Conservation (phyloP, 164 flowering plant genomes). For the Stephania japonica region DNA sequence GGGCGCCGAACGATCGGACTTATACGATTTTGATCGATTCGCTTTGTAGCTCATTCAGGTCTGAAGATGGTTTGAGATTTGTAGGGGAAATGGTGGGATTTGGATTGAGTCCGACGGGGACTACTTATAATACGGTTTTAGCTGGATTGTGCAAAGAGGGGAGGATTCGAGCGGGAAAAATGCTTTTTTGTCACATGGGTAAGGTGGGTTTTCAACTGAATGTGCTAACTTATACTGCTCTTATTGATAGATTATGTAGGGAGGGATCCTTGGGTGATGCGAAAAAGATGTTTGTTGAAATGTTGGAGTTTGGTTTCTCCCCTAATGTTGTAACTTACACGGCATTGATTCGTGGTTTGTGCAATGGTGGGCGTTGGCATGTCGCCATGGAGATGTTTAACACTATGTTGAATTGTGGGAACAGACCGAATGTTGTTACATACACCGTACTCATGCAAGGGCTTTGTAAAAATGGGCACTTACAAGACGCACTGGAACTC, state of each 20-base stretch:
- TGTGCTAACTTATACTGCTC: conserved; percentile 18
- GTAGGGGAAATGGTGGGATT: conserved; percentile 17
- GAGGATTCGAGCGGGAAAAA: conserved; percentile 7
- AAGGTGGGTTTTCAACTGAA: conserved; percentile 15
- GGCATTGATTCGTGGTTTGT: conserved; percentile 25
- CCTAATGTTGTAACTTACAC: conserved; percentile 25
- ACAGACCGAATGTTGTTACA: conserved; percentile 17
- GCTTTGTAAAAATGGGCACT: conserved; percentile 17
- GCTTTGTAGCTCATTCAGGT: conserved; percentile 17
- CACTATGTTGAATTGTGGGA: conserved; percentile 20
- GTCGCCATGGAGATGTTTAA: conserved; percentile 20
- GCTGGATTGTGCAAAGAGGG: conserved; percentile 22
- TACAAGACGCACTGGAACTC: conserved; percentile 17
- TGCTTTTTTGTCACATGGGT: conserved; percentile 15
- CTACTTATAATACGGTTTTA: conserved; percentile 17
- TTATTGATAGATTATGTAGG: conserved; percentile 27
- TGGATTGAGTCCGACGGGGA: conserved; percentile 6
- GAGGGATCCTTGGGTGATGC: conserved; percentile 17
- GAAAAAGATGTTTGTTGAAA: conserved; percentile 16
- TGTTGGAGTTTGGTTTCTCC: conserved; percentile 15
- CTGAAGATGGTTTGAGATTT: conserved; percentile 14
- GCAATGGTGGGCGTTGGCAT: conserved; percentile 14
- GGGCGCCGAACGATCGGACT: conserved; percentile 19
- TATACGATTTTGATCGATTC: conserved; percentile 17
- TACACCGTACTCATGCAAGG: conserved; percentile 17